Percentiles rank a stretch among this genome's conserved stretches.
These are phyloP conservation scores for Piper longum DNA, from an alignment of 164 flowering plant genomes.

Conservation along the genomic window DNA sequence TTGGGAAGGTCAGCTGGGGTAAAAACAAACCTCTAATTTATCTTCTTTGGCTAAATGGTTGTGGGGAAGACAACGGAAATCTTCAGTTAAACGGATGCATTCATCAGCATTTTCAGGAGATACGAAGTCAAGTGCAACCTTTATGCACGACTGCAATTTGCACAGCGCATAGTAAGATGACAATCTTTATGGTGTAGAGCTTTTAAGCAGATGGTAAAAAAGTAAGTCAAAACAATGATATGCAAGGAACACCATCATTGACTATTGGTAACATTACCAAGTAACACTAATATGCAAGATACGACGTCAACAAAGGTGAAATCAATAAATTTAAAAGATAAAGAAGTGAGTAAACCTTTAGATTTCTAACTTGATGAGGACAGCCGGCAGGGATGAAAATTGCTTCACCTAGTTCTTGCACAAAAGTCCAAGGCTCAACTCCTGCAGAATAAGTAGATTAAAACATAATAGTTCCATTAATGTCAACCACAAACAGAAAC, in stretches of 20 bases:
- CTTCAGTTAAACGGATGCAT: slow-evolving; percentile 18
- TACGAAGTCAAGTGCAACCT: slow-evolving; percentile 22
- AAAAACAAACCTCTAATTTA: slow-evolving; percentile 11
- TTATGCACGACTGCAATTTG: slow-evolving; percentile 16
- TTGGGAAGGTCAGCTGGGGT: too few relatives aligned
- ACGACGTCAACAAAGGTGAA: too few relatives aligned
- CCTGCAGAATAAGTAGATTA: slow-evolving; percentile 8
- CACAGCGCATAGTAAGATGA: not conserved
- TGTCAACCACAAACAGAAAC: not conserved
- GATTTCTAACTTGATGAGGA: slow-evolving; percentile 55
- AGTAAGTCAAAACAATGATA: not conserved
- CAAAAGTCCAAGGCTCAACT: slow-evolving; percentile 49
- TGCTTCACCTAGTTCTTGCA: slow-evolving; percentile 44
- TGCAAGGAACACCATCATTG: not conserved
- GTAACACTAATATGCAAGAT: not conserved
- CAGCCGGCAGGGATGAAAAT: slow-evolving; percentile 55
- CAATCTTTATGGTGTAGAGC: too few relatives aligned
- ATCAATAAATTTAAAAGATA: not conserved
- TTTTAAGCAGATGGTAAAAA: too few relatives aligned
- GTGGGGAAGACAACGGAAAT: slow-evolving; percentile 17
- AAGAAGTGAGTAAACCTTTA: slow-evolving; percentile 13
- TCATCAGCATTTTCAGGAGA: slow-evolving; percentile 12
- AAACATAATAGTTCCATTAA: not conserved
- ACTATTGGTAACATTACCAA: not conserved
- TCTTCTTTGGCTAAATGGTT: slow-evolving; percentile 16